These are phyloP conservation scores for Phascolomyces articulosus DNA, from an alignment of 371 early-diverging fungal species.

Conservation along the genomic window DNA sequence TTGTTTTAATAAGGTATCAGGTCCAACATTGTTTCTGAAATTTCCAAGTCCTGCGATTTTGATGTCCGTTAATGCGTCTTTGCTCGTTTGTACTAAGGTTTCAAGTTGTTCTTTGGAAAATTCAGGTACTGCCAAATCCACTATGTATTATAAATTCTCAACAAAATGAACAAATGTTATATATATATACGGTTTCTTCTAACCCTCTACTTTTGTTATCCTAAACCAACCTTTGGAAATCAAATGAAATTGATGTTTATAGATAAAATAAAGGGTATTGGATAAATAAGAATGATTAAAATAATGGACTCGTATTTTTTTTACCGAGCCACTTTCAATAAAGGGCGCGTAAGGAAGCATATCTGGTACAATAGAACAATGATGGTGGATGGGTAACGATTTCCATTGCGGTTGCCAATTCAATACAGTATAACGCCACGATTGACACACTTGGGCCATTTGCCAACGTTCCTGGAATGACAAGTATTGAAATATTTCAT, in stretches of 20 bases:
- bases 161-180: too few relatives aligned
- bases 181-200: too few relatives aligned
- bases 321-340: not conserved
- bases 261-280: not conserved
- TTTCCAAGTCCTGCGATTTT: not conserved
- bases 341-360: not conserved
- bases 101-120: not conserved
- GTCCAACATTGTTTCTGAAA: not conserved
- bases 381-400: not conserved
- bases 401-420: not conserved
- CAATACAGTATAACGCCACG: not conserved
- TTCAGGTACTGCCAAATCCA: not conserved
- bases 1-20: not conserved
- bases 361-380: not conserved
- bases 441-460: not conserved
- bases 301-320: not conserved
- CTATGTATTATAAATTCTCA: too few relatives aligned
- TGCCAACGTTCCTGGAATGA: not conserved
- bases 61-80: not conserved
- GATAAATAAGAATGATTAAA: not conserved
- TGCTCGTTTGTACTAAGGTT: not conserved
- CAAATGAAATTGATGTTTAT: not conserved
- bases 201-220: too few relatives aligned
- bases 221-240: not conserved
- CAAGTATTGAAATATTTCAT: not conserved